Base-by-base conservation (phyloP, 108 stramenopile species). In the Cyclotella distinguenda region DNA sequence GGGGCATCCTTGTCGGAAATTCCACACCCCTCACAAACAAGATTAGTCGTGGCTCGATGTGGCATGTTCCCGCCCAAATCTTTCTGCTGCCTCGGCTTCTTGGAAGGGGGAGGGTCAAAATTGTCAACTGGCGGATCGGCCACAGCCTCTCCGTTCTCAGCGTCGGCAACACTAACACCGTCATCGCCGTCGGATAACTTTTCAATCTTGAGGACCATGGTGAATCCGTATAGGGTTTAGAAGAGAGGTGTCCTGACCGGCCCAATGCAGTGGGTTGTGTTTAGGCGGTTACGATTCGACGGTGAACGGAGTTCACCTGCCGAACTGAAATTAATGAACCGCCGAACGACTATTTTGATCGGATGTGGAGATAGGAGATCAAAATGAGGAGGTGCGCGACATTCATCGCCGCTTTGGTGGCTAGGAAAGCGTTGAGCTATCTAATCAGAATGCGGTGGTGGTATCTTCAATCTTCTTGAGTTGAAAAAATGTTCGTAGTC, bases 21-120 rank as follows among this genome's bases (percentile, higher is more conserved):
- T 11, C 63, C 63, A 34, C 73, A 74, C n/a, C 73, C 73, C 1
- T 58, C 65, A 46, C 73, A n/a, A n/a, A 74, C 23, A 51, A 51
- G 16, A 12, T 23, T 15, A 26, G 26, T 27, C 44, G n/a, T 27
- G 3, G 10, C 15, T 4, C 2, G 50, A 12, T 6, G 28, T 30
- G 26, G 28, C 50, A 21, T 10, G 3, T 30, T 31, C 10, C 12
- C 27, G 1, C 46, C 7, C 7, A 1, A 2, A 48, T 22, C 18
- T 9, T 48, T 22, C 40, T 16, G 18, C 18, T 48, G 21, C 50
- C 31, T 52, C 28, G 30, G 50, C 28, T 52, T 56, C 35, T 56
- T 56, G 21, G 55, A 33, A 15, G 31, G 55, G 19, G 55, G 55
- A 4, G 55, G 55, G 10, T 56, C 55, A 22, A 56, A 56, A 28